Evolutionary conservation across 2,329 filamentous ascomycete species (phyloP).

Genomic region (Macroventuria anomochaeta): DNA sequence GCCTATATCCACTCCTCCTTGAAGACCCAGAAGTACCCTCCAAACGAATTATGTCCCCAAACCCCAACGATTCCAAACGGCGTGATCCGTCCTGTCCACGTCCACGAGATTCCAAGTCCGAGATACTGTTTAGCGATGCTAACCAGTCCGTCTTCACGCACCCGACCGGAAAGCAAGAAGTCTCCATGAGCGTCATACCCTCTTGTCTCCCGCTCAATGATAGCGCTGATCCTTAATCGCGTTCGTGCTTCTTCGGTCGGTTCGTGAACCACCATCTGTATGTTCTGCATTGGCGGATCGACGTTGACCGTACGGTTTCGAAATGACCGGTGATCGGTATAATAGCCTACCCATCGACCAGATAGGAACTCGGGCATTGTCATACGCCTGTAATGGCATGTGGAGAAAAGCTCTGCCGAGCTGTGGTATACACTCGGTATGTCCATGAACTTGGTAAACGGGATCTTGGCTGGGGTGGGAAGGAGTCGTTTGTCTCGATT

Average conservation of each 20-base stretch:
- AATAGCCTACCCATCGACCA: constrained; percentile 28
- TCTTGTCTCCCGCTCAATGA: constrained; percentile 17
- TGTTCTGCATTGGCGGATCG: constrained; percentile 23
- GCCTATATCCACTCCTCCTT: constrained; percentile 31
- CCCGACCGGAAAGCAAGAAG: constrained; percentile 23
- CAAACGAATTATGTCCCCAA: constrained; percentile 25
- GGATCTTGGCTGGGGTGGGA: constrained; percentile 21
- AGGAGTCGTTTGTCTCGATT: neutral
- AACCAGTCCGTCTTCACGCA: constrained; percentile 25
- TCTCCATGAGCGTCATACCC: constrained; percentile 24
- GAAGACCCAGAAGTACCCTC: constrained; percentile 39
- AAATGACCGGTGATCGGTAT: constrained; percentile 20
- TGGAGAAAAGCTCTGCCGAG: constrained; percentile 15
- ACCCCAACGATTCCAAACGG: constrained; percentile 36
- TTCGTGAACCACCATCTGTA: constrained; percentile 14
- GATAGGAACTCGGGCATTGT: constrained; percentile 20
- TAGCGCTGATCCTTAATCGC: neutral
- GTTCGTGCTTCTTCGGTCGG: constrained; percentile 6
- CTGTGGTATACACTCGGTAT: constrained; percentile 20
- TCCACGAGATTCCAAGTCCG: constrained; percentile 11
- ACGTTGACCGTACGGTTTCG: constrained; percentile 1
- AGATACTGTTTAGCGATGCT: constrained; percentile 25
- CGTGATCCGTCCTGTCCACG: constrained; percentile 26
- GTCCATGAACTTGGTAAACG: constrained; percentile 22
- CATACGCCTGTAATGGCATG: constrained; percentile 29